Evolutionary conservation across 1,139 yeast genomes (phyloP), one percentile per base, ranked within the genome.

Genomic region (Geotrichum restrictum): DNA sequence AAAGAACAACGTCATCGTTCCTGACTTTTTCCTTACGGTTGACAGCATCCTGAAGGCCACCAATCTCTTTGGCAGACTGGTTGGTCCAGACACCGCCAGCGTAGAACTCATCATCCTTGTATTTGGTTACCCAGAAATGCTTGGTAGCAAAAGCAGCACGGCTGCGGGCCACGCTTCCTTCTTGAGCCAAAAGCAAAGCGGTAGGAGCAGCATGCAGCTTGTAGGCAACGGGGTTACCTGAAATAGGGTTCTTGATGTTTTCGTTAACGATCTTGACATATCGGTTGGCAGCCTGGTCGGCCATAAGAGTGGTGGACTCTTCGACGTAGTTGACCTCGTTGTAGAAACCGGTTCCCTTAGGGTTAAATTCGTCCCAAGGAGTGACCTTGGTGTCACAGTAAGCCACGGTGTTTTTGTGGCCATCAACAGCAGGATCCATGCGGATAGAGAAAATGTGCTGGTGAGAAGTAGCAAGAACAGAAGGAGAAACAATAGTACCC

Each of bases 391-490:
- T 83, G 67, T 87, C 95, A 64, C 84, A 89, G 61, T 79, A 83
- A 53, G 81, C 83, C 56, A 85, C 87, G 10, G 66, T 60, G 11
- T 94, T 75, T 74, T 88, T 87, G 62, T 81, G 76, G 62, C 95
- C 95, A 64, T 88, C 96, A 51, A 88, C 68, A 53, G 95, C 89
- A 42, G 95, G 91, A 70, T 88, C 95, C 63, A 88, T 81, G 75
- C 95, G 83, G 72, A 87, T 82, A 13, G 88, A 81, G 67, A 88
- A 77, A 63, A 88, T 77, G 72, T 88, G 96, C 76, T 88, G 96
- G 70, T 88, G 96, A 72, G 84, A 84, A 36, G 95, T 85, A 51
- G 96, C 96, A 79, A 86, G 78, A 55, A 84, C 93, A 64, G 87
- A 83, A 59, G 94, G 95, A 27, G 89, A 91, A 56, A 88, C 88